Evolutionary conservation across 164 flowering plant genomes (phyloP).

Genomic region (Stephania cephalantha): DNA sequence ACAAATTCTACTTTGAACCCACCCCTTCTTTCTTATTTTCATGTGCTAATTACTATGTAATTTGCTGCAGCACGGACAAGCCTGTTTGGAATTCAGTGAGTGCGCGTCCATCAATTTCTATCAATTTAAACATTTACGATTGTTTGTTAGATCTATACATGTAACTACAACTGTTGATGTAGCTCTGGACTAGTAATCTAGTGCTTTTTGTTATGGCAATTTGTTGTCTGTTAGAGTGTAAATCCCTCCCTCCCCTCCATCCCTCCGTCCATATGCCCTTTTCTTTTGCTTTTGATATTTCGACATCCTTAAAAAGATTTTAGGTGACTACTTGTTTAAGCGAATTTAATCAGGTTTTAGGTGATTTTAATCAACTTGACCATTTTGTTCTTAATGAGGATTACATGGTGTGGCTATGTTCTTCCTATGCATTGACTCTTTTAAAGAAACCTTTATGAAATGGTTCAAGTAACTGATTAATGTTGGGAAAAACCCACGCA

Average conservation of each 20-base stretch:
- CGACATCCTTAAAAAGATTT: background rate
- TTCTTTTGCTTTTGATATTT: background rate
- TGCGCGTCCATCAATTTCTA: background rate
- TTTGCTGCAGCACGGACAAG: slow-evolving; percentile 60
- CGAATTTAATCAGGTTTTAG: no score
- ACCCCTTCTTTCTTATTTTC: background rate
- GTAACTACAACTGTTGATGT: background rate
- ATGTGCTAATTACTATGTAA: background rate
- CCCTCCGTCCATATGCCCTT: background rate
- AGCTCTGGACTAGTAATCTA: background rate
- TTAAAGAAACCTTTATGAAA: background rate
- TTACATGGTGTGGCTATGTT: no score
- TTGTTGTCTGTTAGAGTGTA: background rate
- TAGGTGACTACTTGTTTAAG: no score
- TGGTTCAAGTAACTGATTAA: background rate
- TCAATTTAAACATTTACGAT: background rate
- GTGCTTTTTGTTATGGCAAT: background rate
- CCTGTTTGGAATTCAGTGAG: slow-evolving; percentile 94
- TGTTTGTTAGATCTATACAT: no score
- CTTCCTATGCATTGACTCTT: background rate
- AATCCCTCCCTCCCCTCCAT: background rate
- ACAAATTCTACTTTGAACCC: background rate
- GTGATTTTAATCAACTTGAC: background rate
- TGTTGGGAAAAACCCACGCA: no score
- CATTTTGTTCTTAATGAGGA: background rate